These are phyloP conservation scores for Parasarocladium wereldwijsianum DNA, from an alignment of 2,329 filamentous ascomycete species.

Conservation along the genomic window DNA sequence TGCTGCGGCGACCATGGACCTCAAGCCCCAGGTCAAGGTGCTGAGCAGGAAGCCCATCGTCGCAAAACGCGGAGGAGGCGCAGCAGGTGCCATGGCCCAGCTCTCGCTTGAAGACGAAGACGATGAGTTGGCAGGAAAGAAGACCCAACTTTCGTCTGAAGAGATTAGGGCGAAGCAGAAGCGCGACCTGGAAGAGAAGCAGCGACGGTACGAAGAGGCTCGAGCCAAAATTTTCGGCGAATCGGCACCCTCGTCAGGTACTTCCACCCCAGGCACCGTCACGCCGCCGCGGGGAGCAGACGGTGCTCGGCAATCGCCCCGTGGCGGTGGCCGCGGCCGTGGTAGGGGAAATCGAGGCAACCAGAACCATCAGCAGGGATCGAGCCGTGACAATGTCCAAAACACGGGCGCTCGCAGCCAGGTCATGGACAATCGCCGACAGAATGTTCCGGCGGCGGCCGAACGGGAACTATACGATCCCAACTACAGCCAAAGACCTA, in stretches of 20 bases:
- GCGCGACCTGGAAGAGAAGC: slow-evolving; percentile 74
- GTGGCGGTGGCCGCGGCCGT: slow-evolving; percentile 27
- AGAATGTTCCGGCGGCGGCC: slow-evolving; percentile 15
- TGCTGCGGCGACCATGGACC: slow-evolving; percentile 47
- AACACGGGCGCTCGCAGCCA: slow-evolving; percentile 11
- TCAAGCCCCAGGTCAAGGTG: slow-evolving; percentile 73
- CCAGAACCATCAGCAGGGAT: too few relatives aligned
- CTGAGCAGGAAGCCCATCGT: slow-evolving; percentile 68
- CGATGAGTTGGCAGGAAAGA: slow-evolving; percentile 44
- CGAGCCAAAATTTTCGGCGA: slow-evolving; percentile 77
- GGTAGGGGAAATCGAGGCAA: slow-evolving; percentile 12
- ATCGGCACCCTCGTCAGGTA: slow-evolving; percentile 35
- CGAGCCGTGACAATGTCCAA: slow-evolving; percentile 15
- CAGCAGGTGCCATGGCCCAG: slow-evolving; percentile 29
- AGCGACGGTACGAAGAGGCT: slow-evolving; percentile 77
- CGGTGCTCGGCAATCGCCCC: slow-evolving; percentile 16
- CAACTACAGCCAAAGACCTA: slow-evolving; percentile 50
- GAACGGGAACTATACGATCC: slow-evolving; percentile 63
- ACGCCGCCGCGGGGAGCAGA: slow-evolving; percentile 35
- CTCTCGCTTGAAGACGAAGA: slow-evolving; percentile 47
- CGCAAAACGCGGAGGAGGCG: slow-evolving; percentile 39
- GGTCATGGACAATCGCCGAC: slow-evolving; percentile 17
- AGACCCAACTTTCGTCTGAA: slow-evolving; percentile 52
- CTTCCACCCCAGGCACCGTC: slow-evolving; percentile 45
- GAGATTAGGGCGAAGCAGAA: slow-evolving; percentile 67